Evolutionary conservation across 441 rosid species (phyloP).

Genomic region (Brassica balearica): DNA sequence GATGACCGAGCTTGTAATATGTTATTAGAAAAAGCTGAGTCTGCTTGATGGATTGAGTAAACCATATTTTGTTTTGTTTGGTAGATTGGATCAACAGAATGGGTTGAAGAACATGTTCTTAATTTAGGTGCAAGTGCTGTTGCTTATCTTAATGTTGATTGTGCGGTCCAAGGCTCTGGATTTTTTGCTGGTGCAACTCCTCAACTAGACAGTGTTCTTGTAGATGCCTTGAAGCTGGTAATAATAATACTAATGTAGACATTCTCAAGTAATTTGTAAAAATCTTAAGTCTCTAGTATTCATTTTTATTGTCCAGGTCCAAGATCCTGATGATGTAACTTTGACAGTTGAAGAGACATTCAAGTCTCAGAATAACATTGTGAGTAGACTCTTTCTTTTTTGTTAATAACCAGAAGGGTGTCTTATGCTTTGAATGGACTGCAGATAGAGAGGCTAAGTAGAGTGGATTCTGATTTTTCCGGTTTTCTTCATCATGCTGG

Average conservation of each 20-base stretch:
- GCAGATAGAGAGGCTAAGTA: constrained; percentile 87
- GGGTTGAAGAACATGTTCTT: constrained; percentile 89
- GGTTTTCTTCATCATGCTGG: constrained; percentile 95
- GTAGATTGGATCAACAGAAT: constrained; percentile 90
- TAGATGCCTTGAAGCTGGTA: constrained; percentile 75
- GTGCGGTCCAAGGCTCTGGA: constrained; percentile 98
- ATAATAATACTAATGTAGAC: not conserved
- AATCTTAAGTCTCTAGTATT: constrained; percentile 9
- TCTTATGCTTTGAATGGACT: constrained; percentile 31
- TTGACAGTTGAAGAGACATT: constrained; percentile 66
- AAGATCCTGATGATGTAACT: constrained; percentile 71
- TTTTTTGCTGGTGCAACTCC: constrained; percentile 87
- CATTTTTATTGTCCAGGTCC: constrained; percentile 55
- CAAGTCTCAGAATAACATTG: constrained; percentile 51
- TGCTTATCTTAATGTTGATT: constrained; percentile 92
- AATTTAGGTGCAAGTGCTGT: constrained; percentile 86
- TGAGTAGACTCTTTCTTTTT: constrained; percentile 40
- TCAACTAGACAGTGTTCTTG: constrained; percentile 77
- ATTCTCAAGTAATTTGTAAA: constrained; percentile 3
- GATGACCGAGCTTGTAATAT: not conserved
- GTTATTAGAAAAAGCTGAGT: not conserved
- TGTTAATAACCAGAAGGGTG: not conserved
- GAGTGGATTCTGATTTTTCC: constrained; percentile 89
- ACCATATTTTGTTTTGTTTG: constrained; percentile 25
- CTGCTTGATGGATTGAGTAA: not conserved